These are phyloP conservation scores for Emergomyces orientalis DNA, from an alignment of 2,329 filamentous ascomycete species.

Conservation along the genomic window DNA sequence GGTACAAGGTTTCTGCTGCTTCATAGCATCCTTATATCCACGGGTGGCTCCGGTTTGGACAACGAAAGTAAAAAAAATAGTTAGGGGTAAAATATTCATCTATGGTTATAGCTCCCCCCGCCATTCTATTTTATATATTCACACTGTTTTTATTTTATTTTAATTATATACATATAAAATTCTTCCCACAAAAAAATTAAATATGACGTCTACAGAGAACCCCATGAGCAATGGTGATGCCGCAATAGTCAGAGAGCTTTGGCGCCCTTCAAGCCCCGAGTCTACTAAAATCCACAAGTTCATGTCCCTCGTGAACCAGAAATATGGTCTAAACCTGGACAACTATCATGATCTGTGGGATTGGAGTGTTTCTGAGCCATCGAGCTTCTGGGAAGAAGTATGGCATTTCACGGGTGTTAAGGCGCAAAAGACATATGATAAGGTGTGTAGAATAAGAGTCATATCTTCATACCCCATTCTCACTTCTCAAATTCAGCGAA, in stretches of 20 bases:
- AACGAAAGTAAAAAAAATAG: too few relatives aligned
- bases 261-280: slow-evolving; percentile 59
- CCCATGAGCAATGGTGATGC: slow-evolving; percentile 9
- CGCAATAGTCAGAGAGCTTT: slow-evolving; percentile 45
- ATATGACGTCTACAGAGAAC: slow-evolving; percentile 14
- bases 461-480: background rate
- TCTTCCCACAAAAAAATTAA: too few relatives aligned
- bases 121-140: too few relatives aligned
- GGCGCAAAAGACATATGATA: slow-evolving; percentile 50
- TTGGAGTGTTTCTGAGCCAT: slow-evolving; percentile 73
- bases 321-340: slow-evolving; percentile 52
- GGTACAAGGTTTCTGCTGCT: too few relatives aligned
- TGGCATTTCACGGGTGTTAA: slow-evolving; percentile 76
- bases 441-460: slow-evolving; percentile 21
- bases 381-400: slow-evolving; percentile 72
- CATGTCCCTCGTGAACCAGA: slow-evolving; percentile 57
- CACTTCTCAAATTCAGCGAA: too few relatives aligned
- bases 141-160: too few relatives aligned
- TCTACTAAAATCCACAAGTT: slow-evolving; percentile 65
- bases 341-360: slow-evolving; percentile 67
- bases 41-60: too few relatives aligned
- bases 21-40: too few relatives aligned
- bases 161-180: too few relatives aligned
- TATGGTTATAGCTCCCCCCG: too few relatives aligned
- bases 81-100: too few relatives aligned